Evolutionary conservation across 495 filamentous ascomycete species (phyloP), one percentile per base, ranked within the genome.

Genomic region (Usnea hakonensis): DNA sequence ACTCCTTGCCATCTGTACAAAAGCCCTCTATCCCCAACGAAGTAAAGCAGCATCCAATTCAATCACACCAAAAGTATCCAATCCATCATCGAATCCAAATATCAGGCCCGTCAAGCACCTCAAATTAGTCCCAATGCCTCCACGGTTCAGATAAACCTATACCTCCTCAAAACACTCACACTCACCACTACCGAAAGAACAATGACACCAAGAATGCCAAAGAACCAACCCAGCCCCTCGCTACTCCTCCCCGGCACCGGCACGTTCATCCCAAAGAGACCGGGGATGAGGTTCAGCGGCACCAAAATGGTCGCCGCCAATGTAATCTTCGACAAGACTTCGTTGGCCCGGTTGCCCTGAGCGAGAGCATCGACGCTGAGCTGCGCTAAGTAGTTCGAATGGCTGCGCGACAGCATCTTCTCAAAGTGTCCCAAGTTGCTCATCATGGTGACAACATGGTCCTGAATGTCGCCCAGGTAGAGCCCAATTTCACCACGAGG

Each of bases 381-480:
- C 75, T 97, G 94, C 17, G 94, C 94, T 21, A 97, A 81, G 65
- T 97, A 97, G 71, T 98, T 98, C 76, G 87, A 87, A 76, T 97
- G 95, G n/a, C 87, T 87, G 26, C 95, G 88, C 9, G 88, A 90
- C 58, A 98, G 84, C 82, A 98, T 97, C 78, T 97, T 97, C 72
- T 98, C 95, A 67, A 94, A 97, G 71, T 98, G 94, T 13, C 83
- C 85, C 58, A 98, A 76, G 73, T 96, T 98, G 65, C 86, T 89
- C 84, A 95, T 95, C 94, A 97, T 97, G 63, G 94, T 97, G 37
- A 98, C 90, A 38, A 98, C 93, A 80, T 98, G 94, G 76, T 98
- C 94, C 72, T 98, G 94, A 64, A 97, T 95, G 77, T 98, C 94
- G 64, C 90, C 89, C 4, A 98, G 79, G 69, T 97, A 98, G 63